These are phyloP conservation scores for Suhomyces faveliae DNA, from an alignment of 805 yeast genomes.

Conservation along the genomic window DNA sequence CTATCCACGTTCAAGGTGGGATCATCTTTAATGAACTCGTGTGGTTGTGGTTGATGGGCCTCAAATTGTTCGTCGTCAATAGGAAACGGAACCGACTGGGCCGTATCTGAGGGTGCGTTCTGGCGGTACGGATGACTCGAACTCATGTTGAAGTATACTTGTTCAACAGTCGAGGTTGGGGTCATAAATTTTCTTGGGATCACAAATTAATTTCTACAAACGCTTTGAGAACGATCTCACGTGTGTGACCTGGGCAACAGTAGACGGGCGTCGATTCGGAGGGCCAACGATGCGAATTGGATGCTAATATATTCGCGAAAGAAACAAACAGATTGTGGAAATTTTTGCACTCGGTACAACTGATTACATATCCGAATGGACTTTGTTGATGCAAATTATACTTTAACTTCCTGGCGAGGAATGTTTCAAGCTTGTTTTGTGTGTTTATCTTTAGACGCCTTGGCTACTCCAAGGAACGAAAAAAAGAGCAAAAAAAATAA, in stretches of 20 bases:
- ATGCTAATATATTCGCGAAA: neutral
- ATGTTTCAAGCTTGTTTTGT: neutral
- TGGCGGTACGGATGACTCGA: conserved; percentile 29
- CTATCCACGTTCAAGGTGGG: neutral
- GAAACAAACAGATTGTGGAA: neutral
- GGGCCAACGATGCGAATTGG: neutral
- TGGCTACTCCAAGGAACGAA: neutral
- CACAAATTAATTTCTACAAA: neutral
- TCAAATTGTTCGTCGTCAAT: neutral
- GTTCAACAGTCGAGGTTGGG: neutral
- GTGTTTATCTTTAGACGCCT: neutral
- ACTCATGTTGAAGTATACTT: neutral
- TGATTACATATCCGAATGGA: neutral
- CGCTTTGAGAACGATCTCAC: neutral
- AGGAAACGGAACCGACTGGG: conserved; percentile 13
- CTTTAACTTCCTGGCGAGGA: neutral
- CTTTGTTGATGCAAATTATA: neutral
- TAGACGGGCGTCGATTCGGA: neutral
- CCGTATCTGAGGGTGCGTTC: conserved; percentile 13
- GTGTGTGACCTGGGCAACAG: neutral
- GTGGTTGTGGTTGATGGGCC: neutral
- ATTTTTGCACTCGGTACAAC: neutral
- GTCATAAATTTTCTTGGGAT: neutral
- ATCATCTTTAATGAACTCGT: neutral
- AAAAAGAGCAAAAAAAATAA: neutral